Evolutionary conservation across 208 protist species (phyloP).

Genomic region (Crithidia fasciculata): DNA sequence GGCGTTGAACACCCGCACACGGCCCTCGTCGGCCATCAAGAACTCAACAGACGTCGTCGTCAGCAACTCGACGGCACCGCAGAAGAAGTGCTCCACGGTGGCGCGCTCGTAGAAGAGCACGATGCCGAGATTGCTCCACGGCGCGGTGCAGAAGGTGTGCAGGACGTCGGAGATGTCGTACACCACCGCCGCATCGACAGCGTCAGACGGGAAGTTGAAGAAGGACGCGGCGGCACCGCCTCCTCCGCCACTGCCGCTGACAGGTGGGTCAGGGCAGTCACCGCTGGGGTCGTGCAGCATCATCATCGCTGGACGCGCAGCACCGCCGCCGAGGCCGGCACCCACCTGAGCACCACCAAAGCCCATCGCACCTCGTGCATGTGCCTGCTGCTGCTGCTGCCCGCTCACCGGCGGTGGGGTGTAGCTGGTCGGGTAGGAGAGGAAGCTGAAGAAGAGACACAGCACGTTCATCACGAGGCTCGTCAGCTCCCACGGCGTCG

Average conservation of each 20-base stretch:
- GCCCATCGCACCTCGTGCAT: background rate
- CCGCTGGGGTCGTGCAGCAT: background rate
- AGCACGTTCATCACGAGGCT: conserved; percentile 58
- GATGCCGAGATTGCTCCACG: conserved; percentile 86
- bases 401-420: conserved; percentile 8
- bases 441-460: conserved; percentile 40
- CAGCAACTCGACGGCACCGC: conserved; percentile 61
- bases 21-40: conserved; percentile 62
- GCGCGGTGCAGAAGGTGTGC: conserved; percentile 55
- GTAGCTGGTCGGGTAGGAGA: conserved; percentile 21
- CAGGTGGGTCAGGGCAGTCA: conserved; percentile 3
- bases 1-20: conserved; percentile 59
- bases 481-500: conserved; percentile 55
- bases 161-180: conserved; percentile 78
- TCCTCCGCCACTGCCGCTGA: background rate
- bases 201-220: conserved; percentile 47
- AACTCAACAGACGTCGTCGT: conserved; percentile 60
- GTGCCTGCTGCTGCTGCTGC: background rate
- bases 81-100: conserved; percentile 63
- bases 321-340: background rate
- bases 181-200: conserved; percentile 50
- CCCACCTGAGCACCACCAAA: background rate
- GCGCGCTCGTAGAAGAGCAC: conserved; percentile 73
- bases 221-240: conserved; percentile 5
- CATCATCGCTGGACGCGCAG: no score